A percentile compares a stretch with the other conserved stretches of the same genome.
Evolutionary conservation across 2,329 filamentous ascomycete species (phyloP).

Genomic region (Sordariomycetes sp.): DNA sequence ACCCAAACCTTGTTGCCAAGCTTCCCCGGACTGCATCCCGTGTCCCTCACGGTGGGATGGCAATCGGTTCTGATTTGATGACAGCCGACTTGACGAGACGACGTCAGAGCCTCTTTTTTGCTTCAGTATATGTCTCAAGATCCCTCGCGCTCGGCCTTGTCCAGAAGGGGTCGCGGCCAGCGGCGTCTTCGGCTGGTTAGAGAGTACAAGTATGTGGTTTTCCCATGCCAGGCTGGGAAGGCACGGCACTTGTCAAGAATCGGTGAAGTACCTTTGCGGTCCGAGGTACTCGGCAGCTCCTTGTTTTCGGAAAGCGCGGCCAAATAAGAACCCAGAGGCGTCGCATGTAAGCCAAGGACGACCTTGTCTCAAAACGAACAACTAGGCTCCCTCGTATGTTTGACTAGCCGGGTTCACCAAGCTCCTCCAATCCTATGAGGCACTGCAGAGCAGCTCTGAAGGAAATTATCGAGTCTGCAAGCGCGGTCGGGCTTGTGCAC

Average conservation of each 20-base stretch:
- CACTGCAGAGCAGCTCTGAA: too few species aligned
- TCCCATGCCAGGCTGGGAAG: too few species aligned
- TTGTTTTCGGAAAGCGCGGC: background rate
- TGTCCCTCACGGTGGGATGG: background rate
- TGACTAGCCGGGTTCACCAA: too few species aligned
- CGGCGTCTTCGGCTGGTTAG: too few species aligned
- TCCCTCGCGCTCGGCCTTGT: background rate
- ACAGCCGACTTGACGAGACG: conserved; percentile 1
- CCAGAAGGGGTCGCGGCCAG: background rate
- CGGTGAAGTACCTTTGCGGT: too few species aligned
- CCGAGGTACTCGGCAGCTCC: background rate
- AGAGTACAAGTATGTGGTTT: too few species aligned
- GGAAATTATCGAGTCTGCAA: too few species aligned
- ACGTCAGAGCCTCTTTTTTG: background rate
- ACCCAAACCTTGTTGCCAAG: background rate
- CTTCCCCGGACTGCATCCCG: background rate
- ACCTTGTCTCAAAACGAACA: too few species aligned
- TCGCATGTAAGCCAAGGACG: background rate
- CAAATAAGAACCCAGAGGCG: background rate
- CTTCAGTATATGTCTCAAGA: background rate
- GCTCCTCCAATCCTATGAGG: too few species aligned
- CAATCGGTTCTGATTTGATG: conserved; percentile 1
- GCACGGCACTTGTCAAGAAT: too few species aligned
- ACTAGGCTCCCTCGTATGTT: too few species aligned
- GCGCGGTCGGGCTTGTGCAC: too few species aligned